Evolutionary conservation across 805 yeast species (phyloP).

Genomic region (Kockiozyma suomiensis): DNA sequence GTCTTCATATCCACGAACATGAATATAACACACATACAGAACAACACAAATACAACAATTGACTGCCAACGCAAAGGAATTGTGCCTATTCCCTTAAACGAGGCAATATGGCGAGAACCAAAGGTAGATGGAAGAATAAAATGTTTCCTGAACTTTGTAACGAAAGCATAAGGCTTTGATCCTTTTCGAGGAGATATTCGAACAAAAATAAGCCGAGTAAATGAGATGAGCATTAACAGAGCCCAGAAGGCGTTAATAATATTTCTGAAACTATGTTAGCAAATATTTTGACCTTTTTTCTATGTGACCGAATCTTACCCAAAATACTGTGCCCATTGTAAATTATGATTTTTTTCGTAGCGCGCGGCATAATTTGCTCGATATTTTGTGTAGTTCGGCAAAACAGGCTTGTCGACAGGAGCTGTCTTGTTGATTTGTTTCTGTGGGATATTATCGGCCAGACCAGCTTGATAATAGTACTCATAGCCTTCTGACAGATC

Average conservation of each 20-base stretch:
- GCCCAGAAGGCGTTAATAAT: slow-evolving; percentile 27
- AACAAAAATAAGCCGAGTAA: neutral
- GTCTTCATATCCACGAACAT: slow-evolving; percentile 34
- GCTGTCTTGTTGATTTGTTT: slow-evolving; percentile 6
- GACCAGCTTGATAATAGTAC: slow-evolving; percentile 6
- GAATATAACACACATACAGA: slow-evolving; percentile 41
- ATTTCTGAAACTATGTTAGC: slow-evolving; percentile 2
- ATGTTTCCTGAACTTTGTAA: slow-evolving; percentile 31
- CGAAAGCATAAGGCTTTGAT: slow-evolving; percentile 1
- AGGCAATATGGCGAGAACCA: slow-evolving; percentile 36
- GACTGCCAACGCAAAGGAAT: slow-evolving; percentile 49
- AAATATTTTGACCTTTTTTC: neutral
- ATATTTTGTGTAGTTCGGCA: neutral
- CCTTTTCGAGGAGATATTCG: slow-evolving; percentile 15
- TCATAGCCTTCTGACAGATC: neutral
- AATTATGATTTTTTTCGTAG: slow-evolving; percentile 11
- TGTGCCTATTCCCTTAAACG: slow-evolving; percentile 29
- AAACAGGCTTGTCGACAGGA: slow-evolving; percentile 11
- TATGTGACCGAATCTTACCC: slow-evolving; percentile 13
- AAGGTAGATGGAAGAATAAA: slow-evolving; percentile 41
- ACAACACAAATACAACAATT: slow-evolving; percentile 43
- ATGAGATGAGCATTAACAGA: slow-evolving; percentile 9
- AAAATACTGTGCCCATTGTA: slow-evolving; percentile 14
- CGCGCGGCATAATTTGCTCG: slow-evolving; percentile 8
- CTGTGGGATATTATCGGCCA: slow-evolving; percentile 6